Base-by-base conservation (phyloP, 2,329 filamentous ascomycete species). In the Aciculosporium take region DNA sequence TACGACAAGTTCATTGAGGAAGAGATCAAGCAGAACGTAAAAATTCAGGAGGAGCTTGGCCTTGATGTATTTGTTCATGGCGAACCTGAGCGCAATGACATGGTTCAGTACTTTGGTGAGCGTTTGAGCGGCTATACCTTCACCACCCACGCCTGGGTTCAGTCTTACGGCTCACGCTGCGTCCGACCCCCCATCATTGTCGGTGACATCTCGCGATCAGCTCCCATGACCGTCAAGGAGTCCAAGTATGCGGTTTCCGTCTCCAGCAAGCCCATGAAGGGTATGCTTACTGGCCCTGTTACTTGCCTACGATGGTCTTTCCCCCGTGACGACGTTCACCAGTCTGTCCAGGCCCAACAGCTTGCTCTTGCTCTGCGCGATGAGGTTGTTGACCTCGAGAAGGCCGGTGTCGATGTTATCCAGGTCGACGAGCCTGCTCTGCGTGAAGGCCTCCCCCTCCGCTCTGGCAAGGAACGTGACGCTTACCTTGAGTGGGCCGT, bases 51-150 rank as follows among this genome's bases (percentile, higher is more conserved):
- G 59, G 91, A 96, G 72, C 88, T 98, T 58, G 87, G 79, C 65
- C 81, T 98, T 42, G 91, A 98, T 56, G 91, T 98, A 64, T 85
- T 84, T 62, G 91, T 98, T 51, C 91, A 98, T 74, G 91, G 91
- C 63, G 91, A 98, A 77, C 91, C 91, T 46, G 91, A 98, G 79
- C 87, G 91, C 66, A 98, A 98, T 72, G 91, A 98, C 80, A 98
- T 98, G 91, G 91, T 98, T 41, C 91, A 98, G 71, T 98, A 95
- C 81, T 98, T 98, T 57, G 91, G 91, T 68, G 91, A 98, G 79
- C 84, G 86, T 59, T 76, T 98, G 49, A 79, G 93, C 58, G 91
- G 91, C 59, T 98, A 96, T 66, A 83, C 87, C 63, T 98, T 98
- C 79, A 98, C 91, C 64, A 96, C 89, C 64, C 84, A 95, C 71